Evolutionary conservation across 164 flowering plant genomes (phyloP), one percentile per base, ranked within the genome.

Genomic region (Saururus chinensis): DNA sequence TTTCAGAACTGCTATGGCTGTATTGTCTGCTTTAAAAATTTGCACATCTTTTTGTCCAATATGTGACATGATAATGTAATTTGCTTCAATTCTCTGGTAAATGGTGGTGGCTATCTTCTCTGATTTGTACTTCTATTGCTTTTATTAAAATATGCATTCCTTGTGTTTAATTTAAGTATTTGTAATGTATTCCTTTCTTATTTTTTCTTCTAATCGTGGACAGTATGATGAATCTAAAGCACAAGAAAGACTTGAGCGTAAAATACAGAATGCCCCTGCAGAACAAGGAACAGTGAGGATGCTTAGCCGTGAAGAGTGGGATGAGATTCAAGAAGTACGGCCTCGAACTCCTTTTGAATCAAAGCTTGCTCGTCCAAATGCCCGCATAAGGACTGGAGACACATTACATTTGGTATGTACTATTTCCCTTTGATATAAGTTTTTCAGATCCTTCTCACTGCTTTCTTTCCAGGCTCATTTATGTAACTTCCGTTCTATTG

Each of bases 331-430:
- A 68, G 98, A 87, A 73, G 72, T 84, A 52, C 75, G 95, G 70
- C 98, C 98, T 25, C 80, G 95, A 66, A 92, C 96, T 68, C 98
- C 98, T 59, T 92, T 89, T 78, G 98, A 92, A 66, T 89, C 98
- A 51, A 85, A 82, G 79, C 81, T 85, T 73, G 82, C 96, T 64
- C 96, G 98, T 42, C 85, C 87, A 40, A 86, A 82, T 73, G 96
- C 98, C 53, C 74, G 81, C 22, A 59, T 92, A 63, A 81, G 98
- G 71, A 89, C 89, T 11, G 96, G 81, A 59, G 96, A 85, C 56
- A 80, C 80, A 14, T 12, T 84, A 45, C 81, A 66, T 69, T 68
- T 67, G 92, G 98, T 89, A 52, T 72, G 75, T n/a, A 45, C 40
- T 42, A 22, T 11, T 41, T 25, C 9, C 19, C 21, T 40, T 37